These are phyloP conservation scores for Nicotiana rustica DNA, from an alignment of 305 asterid genomes.

Conservation along the genomic window DNA sequence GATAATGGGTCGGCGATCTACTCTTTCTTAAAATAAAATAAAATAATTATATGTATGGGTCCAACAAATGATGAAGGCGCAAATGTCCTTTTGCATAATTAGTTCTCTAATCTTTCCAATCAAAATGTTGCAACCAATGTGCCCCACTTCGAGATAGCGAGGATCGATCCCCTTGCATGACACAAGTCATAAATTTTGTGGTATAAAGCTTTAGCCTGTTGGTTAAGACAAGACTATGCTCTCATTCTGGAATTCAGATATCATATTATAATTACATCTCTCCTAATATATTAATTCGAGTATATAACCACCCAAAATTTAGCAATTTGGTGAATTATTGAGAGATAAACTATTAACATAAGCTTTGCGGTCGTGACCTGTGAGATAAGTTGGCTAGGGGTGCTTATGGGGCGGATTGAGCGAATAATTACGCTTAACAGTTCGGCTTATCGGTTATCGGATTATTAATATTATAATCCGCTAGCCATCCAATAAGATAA, in stretches of 20 bases:
- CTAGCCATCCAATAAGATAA: too few species aligned
- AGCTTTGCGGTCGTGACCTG: neutral
- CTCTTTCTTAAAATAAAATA: neutral
- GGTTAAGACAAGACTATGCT: neutral
- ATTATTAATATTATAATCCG: neutral
- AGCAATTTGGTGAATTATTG: neutral
- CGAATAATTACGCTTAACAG: too few species aligned
- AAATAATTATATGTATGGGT: neutral
- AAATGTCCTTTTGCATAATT: neutral
- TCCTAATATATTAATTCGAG: neutral
- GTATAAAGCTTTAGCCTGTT: too few species aligned
- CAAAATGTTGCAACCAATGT: neutral
- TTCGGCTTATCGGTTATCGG: neutral
- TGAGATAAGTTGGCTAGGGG: neutral
- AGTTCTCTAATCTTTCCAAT: neutral
- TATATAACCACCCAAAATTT: neutral
- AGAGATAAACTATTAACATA: neutral
- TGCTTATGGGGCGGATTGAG: too few species aligned
- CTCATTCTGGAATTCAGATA: neutral
- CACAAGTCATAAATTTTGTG: neutral
- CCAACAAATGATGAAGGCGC: neutral
- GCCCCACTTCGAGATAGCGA: neutral
- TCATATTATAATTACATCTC: neutral
- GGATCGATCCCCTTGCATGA: neutral
- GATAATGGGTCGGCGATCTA: neutral